Evolutionary conservation across 768 basidiomycete species (phyloP), one percentile per base, ranked within the genome.

Genomic region (Glaciozyma martinii): DNA sequence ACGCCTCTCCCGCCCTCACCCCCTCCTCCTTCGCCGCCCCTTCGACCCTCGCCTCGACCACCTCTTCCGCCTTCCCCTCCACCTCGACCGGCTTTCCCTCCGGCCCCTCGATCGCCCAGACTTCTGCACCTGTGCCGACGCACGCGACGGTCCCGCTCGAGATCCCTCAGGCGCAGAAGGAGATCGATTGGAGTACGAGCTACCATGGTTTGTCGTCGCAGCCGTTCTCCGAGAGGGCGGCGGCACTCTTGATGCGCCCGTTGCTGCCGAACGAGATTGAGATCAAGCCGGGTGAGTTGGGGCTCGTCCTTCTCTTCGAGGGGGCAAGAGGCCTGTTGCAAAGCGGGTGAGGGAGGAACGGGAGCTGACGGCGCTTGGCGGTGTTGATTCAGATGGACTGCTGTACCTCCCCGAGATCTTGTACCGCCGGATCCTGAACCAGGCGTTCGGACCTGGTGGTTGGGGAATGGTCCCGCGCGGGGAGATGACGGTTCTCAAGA

Each of bases 321-420:
- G 23, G 19, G 19, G n/a, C 6, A 13, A 8, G 30, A 55, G 29
- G n/a, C 40, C 37, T 13, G 37, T 40, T 13, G 7, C 3, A 13
- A 13, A 8, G 37, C 10, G 37, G 15, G 37, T 40, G 37, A 40
- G 37, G 37, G 37, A 40, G 37, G 37, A 40, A 40, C 15, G 37
- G 37, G 10, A 40, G 37, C 37, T 40, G 37, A 40, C 37, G 37
- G 15, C n/a, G 37, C 12, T 40, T 27, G n/a, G 62, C 25, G 27
- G 18, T 18, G 1, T 21, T 13, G 15, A 12, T 63, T 13, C 68
- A 94, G 94, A 97, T 71, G 94, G 94, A 7, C 80, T 98, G 49
- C 78, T 95, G 16, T 98, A 97, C 77, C 84, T 98, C 10, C 94
- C 94, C 25, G 94, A 97, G 77, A 98, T 97, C 73, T 94, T 95